Evolutionary conservation across 2,329 filamentous ascomycete species (phyloP).

Genomic region (Penicillium sp.): DNA sequence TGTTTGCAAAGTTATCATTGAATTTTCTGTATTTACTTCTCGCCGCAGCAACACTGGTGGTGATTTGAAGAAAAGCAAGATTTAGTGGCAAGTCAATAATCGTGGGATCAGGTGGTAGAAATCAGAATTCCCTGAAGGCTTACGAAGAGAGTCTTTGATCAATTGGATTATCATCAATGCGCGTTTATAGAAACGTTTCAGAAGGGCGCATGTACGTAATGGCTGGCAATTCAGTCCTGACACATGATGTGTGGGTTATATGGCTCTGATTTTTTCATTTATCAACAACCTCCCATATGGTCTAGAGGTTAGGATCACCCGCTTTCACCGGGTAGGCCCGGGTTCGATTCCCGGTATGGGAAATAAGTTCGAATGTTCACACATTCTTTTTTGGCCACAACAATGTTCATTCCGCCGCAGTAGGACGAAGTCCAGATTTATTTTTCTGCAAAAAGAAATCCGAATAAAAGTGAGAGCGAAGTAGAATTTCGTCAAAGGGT

Average conservation of each 20-base stretch:
- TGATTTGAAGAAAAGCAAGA: too few relatives aligned
- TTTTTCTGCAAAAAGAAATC: too few relatives aligned
- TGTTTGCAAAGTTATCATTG: not conserved
- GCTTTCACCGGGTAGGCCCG: slow-evolving; percentile 7
- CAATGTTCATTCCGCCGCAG: too few relatives aligned
- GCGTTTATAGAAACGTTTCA: too few relatives aligned
- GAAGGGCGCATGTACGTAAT: too few relatives aligned
- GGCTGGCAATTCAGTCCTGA: not conserved
- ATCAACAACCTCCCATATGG: not conserved
- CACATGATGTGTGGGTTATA: accelerated
- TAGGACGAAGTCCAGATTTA: too few relatives aligned
- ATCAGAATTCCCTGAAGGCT: not conserved
- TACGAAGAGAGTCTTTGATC: not conserved
- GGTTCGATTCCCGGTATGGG: slow-evolving; percentile 5
- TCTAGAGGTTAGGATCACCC: slow-evolving; percentile 5
- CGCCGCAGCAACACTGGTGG: too few relatives aligned
- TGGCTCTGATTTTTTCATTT: not conserved
- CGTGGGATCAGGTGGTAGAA: not conserved
- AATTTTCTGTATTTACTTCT: not conserved
- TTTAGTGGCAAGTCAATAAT: not conserved
- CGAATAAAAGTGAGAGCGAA: not conserved
- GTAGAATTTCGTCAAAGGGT: not conserved
- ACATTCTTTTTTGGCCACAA: too few relatives aligned
- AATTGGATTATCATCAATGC: not conserved
- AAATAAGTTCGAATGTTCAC: not conserved